A percentile compares a stretch with the other conserved stretches of the same genome.
Conservation (phyloP, 495 filamentous ascomycete genomes). For the Achaetomiella virescens region DNA sequence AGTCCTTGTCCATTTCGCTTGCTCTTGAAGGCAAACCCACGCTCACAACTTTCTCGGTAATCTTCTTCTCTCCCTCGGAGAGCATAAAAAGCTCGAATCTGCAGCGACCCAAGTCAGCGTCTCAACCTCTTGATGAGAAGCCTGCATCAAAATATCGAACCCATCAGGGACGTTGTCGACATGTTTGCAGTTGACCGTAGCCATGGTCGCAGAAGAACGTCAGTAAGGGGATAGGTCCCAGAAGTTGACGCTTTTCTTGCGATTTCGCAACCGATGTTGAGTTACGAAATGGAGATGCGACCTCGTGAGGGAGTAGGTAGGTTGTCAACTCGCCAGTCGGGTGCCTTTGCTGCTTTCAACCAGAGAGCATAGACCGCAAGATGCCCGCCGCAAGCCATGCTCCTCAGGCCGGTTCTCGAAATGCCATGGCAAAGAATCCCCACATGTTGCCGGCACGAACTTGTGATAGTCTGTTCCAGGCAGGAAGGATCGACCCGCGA, state of each 20-base stretch:
- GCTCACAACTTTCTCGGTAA: conserved; percentile 75
- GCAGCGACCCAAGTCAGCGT: conserved; percentile 3
- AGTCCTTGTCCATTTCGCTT: background rate
- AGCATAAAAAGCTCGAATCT: conserved; percentile 93
- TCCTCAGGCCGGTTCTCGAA: background rate
- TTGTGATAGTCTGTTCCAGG: too few species aligned
- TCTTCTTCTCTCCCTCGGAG: conserved; percentile 82
- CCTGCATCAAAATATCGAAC: background rate
- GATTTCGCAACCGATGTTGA: too few species aligned
- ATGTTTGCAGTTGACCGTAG: conserved; percentile 5
- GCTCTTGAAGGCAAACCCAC: conserved; percentile 45
- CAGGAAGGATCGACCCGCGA: too few species aligned
- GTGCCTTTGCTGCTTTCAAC: background rate
- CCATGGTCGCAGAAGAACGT: background rate
- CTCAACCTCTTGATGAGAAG: background rate
- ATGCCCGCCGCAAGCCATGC: background rate
- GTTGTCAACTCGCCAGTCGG: background rate
- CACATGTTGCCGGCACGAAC: too few species aligned
- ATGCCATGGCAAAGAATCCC: background rate
- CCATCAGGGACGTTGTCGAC: conserved; percentile 2
- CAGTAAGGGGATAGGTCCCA: background rate
- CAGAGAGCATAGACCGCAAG: background rate
- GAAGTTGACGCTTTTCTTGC: background rate
- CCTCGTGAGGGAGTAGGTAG: background rate
- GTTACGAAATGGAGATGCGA: background rate